Evolutionary conservation across 805 yeast species (phyloP).

Genomic region (Saturnispora sanitii): DNA sequence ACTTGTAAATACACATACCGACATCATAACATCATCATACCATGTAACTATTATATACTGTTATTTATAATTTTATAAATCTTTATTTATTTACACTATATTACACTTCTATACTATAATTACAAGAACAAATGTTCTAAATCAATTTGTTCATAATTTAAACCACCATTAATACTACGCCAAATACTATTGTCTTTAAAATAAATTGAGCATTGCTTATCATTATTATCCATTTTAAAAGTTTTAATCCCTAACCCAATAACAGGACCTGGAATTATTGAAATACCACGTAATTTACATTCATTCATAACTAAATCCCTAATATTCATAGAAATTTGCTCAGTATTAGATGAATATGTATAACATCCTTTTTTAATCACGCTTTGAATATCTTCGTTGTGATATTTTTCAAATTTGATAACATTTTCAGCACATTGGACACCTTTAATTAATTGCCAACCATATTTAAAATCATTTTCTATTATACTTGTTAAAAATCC

Average conservation of each 20-base stretch:
- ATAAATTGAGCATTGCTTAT: too few relatives aligned
- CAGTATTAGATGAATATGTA: too few relatives aligned
- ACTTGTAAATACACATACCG: background rate
- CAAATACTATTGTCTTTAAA: too few relatives aligned
- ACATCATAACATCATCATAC: background rate
- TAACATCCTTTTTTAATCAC: background rate
- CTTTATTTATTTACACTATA: background rate
- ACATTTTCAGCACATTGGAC: background rate
- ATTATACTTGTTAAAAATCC: background rate
- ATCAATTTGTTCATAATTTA: background rate
- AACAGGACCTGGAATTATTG: too few relatives aligned
- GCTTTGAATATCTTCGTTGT: background rate
- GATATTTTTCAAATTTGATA: constrained; percentile 1
- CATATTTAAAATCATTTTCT: background rate
- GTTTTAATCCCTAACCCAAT: too few relatives aligned
- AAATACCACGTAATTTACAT: too few relatives aligned
- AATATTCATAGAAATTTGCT: constrained; percentile 35
- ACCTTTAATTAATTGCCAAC: constrained; percentile 4
- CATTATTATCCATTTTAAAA: too few relatives aligned
- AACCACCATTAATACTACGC: too few relatives aligned
- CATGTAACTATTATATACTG: background rate
- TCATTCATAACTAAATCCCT: background rate
- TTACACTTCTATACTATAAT: background rate
- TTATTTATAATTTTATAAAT: background rate
- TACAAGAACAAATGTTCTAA: background rate